A percentile compares a stretch with the other conserved stretches of the same genome.
These are phyloP conservation scores for Cordyceps sp. DNA, from an alignment of 2,329 filamentous ascomycete genomes.

Conservation along the genomic window DNA sequence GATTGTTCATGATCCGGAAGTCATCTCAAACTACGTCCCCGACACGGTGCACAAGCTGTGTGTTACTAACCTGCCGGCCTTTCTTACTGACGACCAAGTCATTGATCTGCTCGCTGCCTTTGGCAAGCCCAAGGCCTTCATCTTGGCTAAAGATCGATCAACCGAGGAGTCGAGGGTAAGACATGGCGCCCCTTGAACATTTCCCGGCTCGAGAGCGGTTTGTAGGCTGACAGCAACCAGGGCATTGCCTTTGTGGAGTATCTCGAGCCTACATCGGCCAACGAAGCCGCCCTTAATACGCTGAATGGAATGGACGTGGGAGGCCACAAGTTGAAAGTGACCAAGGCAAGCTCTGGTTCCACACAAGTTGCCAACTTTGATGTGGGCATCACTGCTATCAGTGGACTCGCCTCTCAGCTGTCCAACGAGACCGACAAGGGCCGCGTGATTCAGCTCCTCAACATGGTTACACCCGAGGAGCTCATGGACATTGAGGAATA, in stretches of 20 bases:
- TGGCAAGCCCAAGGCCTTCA: conserved; percentile 82
- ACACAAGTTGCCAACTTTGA: conserved; percentile 87
- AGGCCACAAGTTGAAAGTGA: conserved; percentile 69
- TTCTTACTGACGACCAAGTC: conserved; percentile 81
- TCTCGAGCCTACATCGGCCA: conserved; percentile 49
- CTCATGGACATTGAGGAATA: conserved; percentile 89
- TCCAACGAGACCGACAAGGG: conserved; percentile 64
- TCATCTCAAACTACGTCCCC: conserved; percentile 64
- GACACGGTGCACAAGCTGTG: conserved; percentile 94
- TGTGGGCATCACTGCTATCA: conserved; percentile 95
- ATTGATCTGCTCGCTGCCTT: conserved; percentile 81
- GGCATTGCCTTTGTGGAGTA: conserved; percentile 98
- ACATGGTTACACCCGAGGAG: conserved; percentile 97
- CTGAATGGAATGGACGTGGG: conserved; percentile 88
- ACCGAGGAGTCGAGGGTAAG: conserved; percentile 78
- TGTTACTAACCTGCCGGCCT: conserved; percentile 74
- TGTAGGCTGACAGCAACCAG: no score
- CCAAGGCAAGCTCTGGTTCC: conserved; percentile 79
- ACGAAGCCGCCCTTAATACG: conserved; percentile 75
- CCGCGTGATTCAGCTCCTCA: conserved; percentile 79
- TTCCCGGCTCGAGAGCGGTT: no score
- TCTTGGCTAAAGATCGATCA: conserved; percentile 70
- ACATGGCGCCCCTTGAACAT: background rate
- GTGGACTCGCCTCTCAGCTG: conserved; percentile 84
- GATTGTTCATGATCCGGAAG: conserved; percentile 55